Base-by-base conservation (phyloP, 169 alveolate genomes). In the Cryptosporidium parvum region DNA sequence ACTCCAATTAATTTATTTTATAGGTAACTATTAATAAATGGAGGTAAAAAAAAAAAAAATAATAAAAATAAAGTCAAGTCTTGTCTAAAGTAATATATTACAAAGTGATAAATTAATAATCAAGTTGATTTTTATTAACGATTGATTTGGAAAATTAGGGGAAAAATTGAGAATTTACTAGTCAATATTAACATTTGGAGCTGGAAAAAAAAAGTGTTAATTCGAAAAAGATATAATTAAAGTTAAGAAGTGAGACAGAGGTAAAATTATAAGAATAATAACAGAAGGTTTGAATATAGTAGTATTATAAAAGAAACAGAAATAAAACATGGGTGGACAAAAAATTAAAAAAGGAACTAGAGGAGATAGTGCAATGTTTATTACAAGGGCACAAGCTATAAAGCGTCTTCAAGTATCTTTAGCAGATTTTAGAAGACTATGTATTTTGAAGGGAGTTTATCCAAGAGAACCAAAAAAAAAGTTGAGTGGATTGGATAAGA, bases 391-490 rank as follows among this genome's bases (percentile, higher is more conserved):
- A 4, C 93, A 94, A 91, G 98, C 98, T 37, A 85, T 97, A 86
- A 95, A 94, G 69, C 96, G 96, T 91, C 94, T 98, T 51, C 97
- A 96, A 92, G 86, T 98, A 33, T 94, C 96, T 21, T 93, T 97
- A 12, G 95, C 95, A 61, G 99, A 97, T 84, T 98, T 98, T 92
- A 98, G 99, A 85, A 92, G 99, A 69, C 94, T 98, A 10, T 99
- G 99, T 92, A 99, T 99, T 67, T 93, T 99, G 84, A 99, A 99
- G 93, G 99, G 99, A 18, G 96, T 99, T 51, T 99, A 97, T 85
- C 99, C 99, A 16, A 93, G 99, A 70, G 99, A 99, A 70, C 99
- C 99, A 92, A 93, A 96, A 97, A 95, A 97, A 97, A 97, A 96
- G 94, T 94, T 91, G 69, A 73, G 84, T 58, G 96, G 97, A 58